Conservation (phyloP, 2,329 filamentous ascomycete species). For the Scedosporium apiospermum region DNA sequence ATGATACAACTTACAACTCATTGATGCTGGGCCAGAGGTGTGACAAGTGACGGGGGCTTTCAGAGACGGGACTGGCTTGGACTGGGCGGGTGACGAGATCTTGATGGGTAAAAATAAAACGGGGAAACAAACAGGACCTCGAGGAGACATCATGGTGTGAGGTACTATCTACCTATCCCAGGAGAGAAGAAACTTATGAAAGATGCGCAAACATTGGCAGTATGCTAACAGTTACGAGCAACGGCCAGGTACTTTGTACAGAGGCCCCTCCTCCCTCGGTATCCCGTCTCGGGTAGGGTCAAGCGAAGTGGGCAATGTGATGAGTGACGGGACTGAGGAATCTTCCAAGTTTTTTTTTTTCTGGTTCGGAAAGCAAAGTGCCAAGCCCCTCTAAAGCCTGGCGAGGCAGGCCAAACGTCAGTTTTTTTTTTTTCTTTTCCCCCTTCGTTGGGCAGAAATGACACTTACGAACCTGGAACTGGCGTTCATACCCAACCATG, state of each 20-base stretch:
- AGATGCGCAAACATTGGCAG: background rate
- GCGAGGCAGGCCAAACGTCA: background rate
- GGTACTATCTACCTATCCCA: background rate
- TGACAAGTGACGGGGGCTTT: too few species aligned
- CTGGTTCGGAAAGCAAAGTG: background rate
- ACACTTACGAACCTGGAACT: slow-evolving; percentile 6
- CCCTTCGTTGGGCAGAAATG: slow-evolving; percentile 9
- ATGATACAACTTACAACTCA: too few species aligned
- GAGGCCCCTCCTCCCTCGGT: background rate
- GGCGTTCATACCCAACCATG: slow-evolving; percentile 6
- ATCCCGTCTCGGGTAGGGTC: background rate
- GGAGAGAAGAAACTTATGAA: background rate
- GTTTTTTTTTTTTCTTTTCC: background rate
- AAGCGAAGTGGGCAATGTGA: background rate
- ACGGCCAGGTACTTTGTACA: background rate
- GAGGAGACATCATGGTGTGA: background rate
- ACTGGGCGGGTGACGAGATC: too few species aligned
- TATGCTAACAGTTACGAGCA: too few species aligned
- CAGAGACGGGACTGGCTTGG: too few species aligned
- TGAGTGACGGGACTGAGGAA: too few species aligned
- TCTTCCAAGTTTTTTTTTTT: background rate
- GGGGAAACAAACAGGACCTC: background rate
- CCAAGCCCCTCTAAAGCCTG: background rate
- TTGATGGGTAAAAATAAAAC: background rate
- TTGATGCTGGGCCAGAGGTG: too few species aligned